These are phyloP conservation scores for Eremochloa ophiuroides DNA, from an alignment of 176 grass and related monocot species.

Conservation along the genomic window DNA sequence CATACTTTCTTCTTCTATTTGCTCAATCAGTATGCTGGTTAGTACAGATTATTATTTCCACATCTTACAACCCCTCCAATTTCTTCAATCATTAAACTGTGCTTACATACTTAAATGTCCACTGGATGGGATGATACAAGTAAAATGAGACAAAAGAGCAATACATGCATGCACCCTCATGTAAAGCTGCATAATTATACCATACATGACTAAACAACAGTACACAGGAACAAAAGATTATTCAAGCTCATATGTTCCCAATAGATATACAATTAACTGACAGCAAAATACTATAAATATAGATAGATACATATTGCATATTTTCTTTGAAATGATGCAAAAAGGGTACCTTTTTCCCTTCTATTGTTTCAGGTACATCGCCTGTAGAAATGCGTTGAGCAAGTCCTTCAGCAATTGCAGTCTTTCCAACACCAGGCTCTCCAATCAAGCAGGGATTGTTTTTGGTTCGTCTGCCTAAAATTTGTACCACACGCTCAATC, in stretches of 20 bases:
- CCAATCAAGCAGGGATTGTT: conserved; percentile 99
- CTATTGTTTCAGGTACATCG: conserved; percentile 97
- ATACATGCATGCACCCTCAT: background rate
- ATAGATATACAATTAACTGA: background rate
- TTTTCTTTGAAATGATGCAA: background rate
- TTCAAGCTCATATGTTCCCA: background rate
- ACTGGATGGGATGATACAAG: background rate
- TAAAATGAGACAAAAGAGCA: background rate
- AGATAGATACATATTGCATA: background rate
- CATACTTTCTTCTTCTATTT: background rate
- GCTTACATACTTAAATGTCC: background rate
- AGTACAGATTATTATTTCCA: background rate
- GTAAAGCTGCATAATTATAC: conserved; percentile 8
- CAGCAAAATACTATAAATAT: background rate
- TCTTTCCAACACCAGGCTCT: conserved; percentile 97
- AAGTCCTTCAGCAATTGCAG: conserved; percentile 95
- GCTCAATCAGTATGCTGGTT: background rate
- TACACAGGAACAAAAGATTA: background rate
- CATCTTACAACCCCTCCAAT: background rate
- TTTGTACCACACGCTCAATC: conserved; percentile 91
- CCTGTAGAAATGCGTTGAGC: conserved; percentile 79
- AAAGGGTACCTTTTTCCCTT: conserved; percentile 84
- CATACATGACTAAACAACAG: conserved; percentile 7
- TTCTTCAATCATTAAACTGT: background rate
- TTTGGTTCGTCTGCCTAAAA: conserved; percentile 89